These are phyloP conservation scores for Desmodesmus armatus DNA, from an alignment of 139 green algal species.

Conservation along the genomic window DNA sequence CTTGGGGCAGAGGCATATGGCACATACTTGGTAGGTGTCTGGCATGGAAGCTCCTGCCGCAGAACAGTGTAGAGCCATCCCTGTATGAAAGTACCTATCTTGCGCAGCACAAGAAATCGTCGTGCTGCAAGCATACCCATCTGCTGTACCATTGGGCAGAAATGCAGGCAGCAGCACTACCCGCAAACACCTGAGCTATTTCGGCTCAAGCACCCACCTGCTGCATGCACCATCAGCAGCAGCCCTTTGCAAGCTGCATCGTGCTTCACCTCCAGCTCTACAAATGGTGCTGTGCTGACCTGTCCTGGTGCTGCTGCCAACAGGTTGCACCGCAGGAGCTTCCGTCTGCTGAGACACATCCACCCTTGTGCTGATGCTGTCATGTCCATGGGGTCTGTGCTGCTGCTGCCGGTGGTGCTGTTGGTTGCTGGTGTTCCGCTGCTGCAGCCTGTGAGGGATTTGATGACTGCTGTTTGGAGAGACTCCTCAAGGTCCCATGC, in stretches of 20 bases:
- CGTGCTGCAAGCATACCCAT: too few species aligned
- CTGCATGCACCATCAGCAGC: constrained; percentile 28
- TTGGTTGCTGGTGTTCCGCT: too few species aligned
- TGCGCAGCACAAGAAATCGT: too few species aligned
- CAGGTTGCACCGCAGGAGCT: not conserved
- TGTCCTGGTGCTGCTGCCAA: not conserved
- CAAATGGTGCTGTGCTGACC: not conserved
- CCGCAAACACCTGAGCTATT: too few species aligned
- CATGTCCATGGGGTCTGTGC: not conserved
- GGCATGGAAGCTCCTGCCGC: too few species aligned
- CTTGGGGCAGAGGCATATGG: too few species aligned
- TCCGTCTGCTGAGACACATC: constrained; percentile 5
- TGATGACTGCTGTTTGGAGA: constrained; percentile 20
- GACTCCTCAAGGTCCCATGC: constrained; percentile 32
- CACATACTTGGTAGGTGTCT: too few species aligned
- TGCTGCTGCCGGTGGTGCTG: not conserved
- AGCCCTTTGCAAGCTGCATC: constrained; percentile 6
- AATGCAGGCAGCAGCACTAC: too few species aligned
- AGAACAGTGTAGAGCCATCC: too few species aligned
- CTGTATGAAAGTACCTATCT: too few species aligned
- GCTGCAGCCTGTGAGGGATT: constrained; percentile 27
- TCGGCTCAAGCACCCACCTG: constrained; percentile 18
- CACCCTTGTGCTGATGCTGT: not conserved
- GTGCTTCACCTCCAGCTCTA: constrained; percentile 24
- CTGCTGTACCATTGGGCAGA: too few species aligned